Conservation (phyloP, 768 basidiomycete species). For the Cystofilobasidium bisporidii region DNA sequence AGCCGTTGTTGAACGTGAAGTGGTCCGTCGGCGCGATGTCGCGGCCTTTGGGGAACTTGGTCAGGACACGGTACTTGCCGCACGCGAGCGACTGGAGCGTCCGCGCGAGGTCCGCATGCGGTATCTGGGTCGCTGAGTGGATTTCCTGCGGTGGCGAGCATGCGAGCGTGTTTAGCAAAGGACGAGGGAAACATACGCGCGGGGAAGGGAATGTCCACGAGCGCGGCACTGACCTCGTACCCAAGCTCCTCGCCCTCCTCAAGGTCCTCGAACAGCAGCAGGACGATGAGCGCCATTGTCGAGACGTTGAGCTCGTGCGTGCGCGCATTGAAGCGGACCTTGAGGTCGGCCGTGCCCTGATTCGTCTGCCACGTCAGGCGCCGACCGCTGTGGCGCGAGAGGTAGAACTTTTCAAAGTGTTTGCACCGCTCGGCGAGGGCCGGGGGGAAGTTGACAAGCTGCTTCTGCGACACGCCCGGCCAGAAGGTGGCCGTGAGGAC, state of each 20-base stretch:
- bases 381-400: constrained; percentile 77
- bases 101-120: constrained; percentile 70
- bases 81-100: constrained; percentile 92
- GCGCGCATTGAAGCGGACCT: constrained; percentile 64
- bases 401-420: constrained; percentile 82
- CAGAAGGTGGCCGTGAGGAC: constrained; percentile 96
- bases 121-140: constrained; percentile 60
- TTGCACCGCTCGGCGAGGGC: constrained; percentile 56
- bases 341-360: constrained; percentile 81
- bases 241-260: constrained; percentile 59
- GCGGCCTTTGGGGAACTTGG: constrained; percentile 78
- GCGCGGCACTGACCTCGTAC: constrained; percentile 64
- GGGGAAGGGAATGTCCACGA: no score
- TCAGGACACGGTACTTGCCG: constrained; percentile 82
- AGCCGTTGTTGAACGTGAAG: constrained; percentile 81
- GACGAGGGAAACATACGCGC: no score
- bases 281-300: constrained; percentile 74
- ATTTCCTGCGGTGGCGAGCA: constrained; percentile 56
- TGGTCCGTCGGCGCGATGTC: constrained; percentile 66
- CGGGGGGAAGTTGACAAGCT: constrained; percentile 52
- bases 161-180: no score
- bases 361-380: constrained; percentile 85
- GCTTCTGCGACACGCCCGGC: constrained; percentile 59
- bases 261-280: constrained; percentile 73
- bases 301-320: constrained; percentile 87